Evolutionary conservation across 129 eudicot species (phyloP).

Genomic region (Tanacetum coccineum): DNA sequence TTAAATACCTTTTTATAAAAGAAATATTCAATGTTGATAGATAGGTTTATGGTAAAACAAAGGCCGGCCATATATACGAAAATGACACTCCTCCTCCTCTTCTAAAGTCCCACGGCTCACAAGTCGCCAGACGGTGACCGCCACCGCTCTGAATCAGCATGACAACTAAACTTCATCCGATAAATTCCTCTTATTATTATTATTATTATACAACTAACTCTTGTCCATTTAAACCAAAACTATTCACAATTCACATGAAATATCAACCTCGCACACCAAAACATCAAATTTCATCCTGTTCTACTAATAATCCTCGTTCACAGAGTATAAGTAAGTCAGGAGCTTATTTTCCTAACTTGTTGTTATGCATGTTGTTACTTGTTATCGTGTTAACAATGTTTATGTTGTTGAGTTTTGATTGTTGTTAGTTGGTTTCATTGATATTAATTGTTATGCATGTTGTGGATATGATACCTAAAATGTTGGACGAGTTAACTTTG

Average conservation of each 20-base stretch:
- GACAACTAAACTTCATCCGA: conserved; percentile 18
- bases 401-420: conserved; percentile 1
- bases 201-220: conserved; percentile 1
- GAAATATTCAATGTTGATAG: too few relatives aligned
- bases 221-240: conserved; percentile 9
- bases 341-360: too few relatives aligned
- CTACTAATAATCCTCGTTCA: conserved; percentile 11
- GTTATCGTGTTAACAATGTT: too few relatives aligned
- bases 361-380: too few relatives aligned
- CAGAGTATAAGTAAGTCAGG: conserved; percentile 26
- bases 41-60: too few relatives aligned
- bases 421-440: too few relatives aligned
- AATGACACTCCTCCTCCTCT: conserved; percentile 17
- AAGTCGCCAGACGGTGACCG: neutral
- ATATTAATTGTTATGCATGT: too few relatives aligned
- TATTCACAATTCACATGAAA: neutral
- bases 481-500: too few relatives aligned
- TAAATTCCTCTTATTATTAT: conserved; percentile 20
- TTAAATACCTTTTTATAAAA: too few relatives aligned
- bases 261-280: neutral
- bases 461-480: too few relatives aligned
- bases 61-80: neutral
- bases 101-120: too few relatives aligned
- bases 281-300: conserved; percentile 3
- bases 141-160: conserved; percentile 15